Evolutionary conservation across 2,329 filamentous ascomycete genomes (phyloP), one percentile per base, ranked within the genome.

Genomic region (Pseudogymnoascus sp.): DNA sequence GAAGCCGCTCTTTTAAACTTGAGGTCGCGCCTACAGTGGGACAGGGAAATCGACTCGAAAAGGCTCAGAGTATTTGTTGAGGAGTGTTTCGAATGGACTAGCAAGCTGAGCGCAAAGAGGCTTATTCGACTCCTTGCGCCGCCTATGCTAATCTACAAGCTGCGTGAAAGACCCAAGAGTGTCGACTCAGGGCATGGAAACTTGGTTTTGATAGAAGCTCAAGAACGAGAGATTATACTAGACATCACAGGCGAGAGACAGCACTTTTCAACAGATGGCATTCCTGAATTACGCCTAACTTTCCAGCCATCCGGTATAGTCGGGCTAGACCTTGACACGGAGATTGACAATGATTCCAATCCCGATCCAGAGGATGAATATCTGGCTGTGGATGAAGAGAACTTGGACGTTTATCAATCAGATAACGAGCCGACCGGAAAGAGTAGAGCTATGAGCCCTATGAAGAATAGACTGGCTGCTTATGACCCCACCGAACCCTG

Each of bases 71-170:
- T 82, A 13, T 97, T 96, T 72, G 83, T 87, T 0, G 82, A 83
- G 0, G 87, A 96, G 67, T 88, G 87, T 0, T 96, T 99, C 68
- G 91, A 93, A 65, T 99, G 95, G 95, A 85, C 83, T 4, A 88
- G 87, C 69, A 83, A 87, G 28, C 82, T 82, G 61, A 93, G 93
- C 0, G 92, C 93, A 15, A 84, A 89, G 71, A 96, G 96, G 71
- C 90, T 96, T 65, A 87, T 96, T 28, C 84, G 88, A 13, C 88
- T 90, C 28, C 78, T 97, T 10, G 89, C 91, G 0, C 90, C 91
- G 10, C 86, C 88, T 7, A 76, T 97, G 1, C 78, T 97, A 2
- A 80, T 86, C 13, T 84, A 83, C 65, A 86, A 83, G 65, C 79
- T 87, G 67, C 80, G 70, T 70, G 71, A 67, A 68, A 68, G 73